Evolutionary conservation across 2,329 filamentous ascomycete genomes (phyloP).

Genomic region (Sphaerulina musiva): DNA sequence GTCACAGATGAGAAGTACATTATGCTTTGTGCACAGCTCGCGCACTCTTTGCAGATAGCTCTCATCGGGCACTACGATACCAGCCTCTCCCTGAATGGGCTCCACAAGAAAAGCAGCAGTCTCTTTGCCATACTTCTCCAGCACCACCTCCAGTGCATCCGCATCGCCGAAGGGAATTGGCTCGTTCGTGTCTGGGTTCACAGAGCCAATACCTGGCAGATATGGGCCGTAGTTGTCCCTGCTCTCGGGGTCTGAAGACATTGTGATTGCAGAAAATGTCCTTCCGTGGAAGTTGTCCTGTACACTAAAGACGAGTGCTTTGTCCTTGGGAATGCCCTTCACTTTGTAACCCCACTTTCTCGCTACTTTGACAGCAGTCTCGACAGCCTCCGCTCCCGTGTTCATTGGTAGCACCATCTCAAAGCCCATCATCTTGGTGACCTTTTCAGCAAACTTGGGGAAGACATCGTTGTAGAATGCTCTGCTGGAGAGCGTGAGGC

Average conservation of each 20-base stretch:
- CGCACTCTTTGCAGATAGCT: slow-evolving; percentile 76
- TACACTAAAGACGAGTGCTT: slow-evolving; percentile 78
- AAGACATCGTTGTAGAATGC: slow-evolving; percentile 99
- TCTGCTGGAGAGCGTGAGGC: slow-evolving; percentile 83
- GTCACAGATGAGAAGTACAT: slow-evolving; percentile 91
- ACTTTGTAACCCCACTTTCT: slow-evolving; percentile 97
- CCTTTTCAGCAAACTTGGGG: slow-evolving; percentile 88
- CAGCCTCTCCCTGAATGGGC: slow-evolving; percentile 95
- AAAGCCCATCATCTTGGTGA: slow-evolving; percentile 82
- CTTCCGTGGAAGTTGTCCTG: slow-evolving; percentile 94
- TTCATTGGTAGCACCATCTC: slow-evolving; percentile 99
- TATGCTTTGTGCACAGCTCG: slow-evolving; percentile 86
- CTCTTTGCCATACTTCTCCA: slow-evolving; percentile 74
- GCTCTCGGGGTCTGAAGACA: slow-evolving; percentile 92
- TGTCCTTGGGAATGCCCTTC: slow-evolving; percentile 77
- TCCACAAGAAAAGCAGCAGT: slow-evolving; percentile 92
- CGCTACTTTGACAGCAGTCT: slow-evolving; percentile 93
- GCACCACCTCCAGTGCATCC: slow-evolving; percentile 67
- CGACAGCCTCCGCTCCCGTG: slow-evolving; percentile 91
- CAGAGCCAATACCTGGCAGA: slow-evolving; percentile 77
- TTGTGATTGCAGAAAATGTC: slow-evolving; percentile 92
- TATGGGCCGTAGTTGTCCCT: slow-evolving; percentile 96
- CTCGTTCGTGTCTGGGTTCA: slow-evolving; percentile 67
- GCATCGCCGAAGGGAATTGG: slow-evolving; percentile 82
- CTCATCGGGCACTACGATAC: slow-evolving; percentile 88